Base-by-base conservation (phyloP, 345 rosid species). In the Passiflora organensis region DNA sequence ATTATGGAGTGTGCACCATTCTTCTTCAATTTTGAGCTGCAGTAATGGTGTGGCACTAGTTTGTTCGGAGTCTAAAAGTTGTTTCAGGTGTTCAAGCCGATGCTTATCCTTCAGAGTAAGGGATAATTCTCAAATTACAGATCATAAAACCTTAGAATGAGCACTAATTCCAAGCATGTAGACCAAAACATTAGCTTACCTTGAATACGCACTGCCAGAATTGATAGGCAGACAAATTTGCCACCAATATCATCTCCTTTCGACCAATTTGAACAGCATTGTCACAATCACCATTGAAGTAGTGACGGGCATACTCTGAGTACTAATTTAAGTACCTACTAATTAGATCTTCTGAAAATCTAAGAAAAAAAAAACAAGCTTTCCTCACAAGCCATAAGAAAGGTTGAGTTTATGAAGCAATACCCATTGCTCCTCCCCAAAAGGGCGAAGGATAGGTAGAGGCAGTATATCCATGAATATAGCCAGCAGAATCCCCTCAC, bases 201-300 rank as follows among this genome's bases (percentile, higher is more conserved):
- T 85, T 87, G 67, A 87, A 83, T 63, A 75, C 77, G 49, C 71
- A 81, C 53, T 85, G 91, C 97, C 96, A 91, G 71, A 91, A 91
- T 77, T 85, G 83, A 72, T 73, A 87, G 32, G 96, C 91, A 62
- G 83, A 68, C 22, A 87, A 72, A 65, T 91, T 91, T 51, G 77
- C 97, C 67, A 91, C 64, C 20, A 85, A 67, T 42, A 63, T 17
- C 65, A 49, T 59, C 78, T 87, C 97, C 74, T 72, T 80, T 50
- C 73, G 78, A 53, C 91, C 86, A 65, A 77, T 64, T 63, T 73
- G 62, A 42, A 72, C 68, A 51, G 39, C 56, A 52, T 59, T 73
- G 56, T 74, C 51, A 48, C 60, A 57, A 61, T 72, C 76, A 55
- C 82, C 88, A 46, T 68, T 69, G 56, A 72, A 82, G 76, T 83